Conservation (phyloP, 1,139 yeast genomes). For the Debaryomycetaceae sp. region DNA sequence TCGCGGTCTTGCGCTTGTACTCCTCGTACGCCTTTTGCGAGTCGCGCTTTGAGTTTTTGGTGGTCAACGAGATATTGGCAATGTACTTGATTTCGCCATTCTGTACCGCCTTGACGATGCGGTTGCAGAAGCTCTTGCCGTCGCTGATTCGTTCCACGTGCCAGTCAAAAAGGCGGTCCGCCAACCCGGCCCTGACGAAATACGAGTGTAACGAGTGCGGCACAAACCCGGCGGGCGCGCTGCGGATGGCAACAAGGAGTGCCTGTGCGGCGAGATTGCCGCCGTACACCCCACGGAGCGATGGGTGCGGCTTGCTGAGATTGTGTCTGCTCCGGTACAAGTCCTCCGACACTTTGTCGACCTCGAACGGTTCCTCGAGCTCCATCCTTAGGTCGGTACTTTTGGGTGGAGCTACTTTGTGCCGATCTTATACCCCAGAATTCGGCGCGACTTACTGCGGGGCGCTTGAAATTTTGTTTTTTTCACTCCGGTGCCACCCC, state of each 20-base stretch:
- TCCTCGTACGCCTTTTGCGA: conserved; percentile 23
- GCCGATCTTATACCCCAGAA: no score
- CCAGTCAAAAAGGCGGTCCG: conserved; percentile 25
- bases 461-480: no score
- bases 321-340: conserved; percentile 22
- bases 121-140: conserved; percentile 60
- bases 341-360: conserved; percentile 15
- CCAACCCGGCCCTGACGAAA: conserved; percentile 23
- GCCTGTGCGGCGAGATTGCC: conserved; percentile 37
- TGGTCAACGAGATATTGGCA: conserved; percentile 50
- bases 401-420: no score
- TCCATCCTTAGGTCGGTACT: conserved; percentile 3
- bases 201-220: conserved; percentile 37
- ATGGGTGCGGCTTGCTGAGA: conserved; percentile 22
- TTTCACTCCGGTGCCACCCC: no score
- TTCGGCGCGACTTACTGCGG: no score
- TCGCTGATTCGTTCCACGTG: conserved; percentile 32
- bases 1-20: conserved; percentile 14
- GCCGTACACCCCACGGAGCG: conserved; percentile 30
- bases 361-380: conserved; percentile 17
- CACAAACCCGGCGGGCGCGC: conserved; percentile 24
- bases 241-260: conserved; percentile 26
- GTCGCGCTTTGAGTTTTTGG: conserved; percentile 24
- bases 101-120: conserved; percentile 56
- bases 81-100: conserved; percentile 45